Evolutionary conservation across 2,329 filamentous ascomycete genomes (phyloP).

Genomic region (Colletotrichum liriopes): DNA sequence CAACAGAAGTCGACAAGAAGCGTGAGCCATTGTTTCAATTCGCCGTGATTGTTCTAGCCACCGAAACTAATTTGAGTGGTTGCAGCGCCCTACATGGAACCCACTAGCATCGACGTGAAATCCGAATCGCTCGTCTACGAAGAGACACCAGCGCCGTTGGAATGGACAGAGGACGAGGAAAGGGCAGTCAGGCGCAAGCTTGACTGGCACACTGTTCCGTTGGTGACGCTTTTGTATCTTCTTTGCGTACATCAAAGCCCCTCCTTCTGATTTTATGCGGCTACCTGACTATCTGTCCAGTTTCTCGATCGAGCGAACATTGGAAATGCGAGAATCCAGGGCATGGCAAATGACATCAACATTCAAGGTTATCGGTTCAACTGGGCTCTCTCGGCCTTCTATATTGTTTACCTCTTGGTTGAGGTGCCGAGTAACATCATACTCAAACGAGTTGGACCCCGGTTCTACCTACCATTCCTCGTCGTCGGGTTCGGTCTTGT

Average conservation of each 20-base stretch:
- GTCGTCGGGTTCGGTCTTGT: conserved; percentile 71
- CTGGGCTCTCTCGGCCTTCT: conserved; percentile 72
- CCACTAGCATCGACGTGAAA: background rate
- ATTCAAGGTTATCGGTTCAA: conserved; percentile 69
- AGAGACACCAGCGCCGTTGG: background rate
- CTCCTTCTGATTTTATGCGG: background rate
- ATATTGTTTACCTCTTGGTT: conserved; percentile 69
- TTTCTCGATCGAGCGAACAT: conserved; percentile 58
- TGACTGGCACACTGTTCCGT: conserved; percentile 66
- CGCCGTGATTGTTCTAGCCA: no score
- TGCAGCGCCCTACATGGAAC: background rate
- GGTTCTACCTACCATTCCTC: conserved; percentile 68
- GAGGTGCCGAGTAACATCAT: conserved; percentile 71
- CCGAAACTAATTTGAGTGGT: background rate
- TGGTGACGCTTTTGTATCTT: conserved; percentile 68
- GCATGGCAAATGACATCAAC: conserved; percentile 64
- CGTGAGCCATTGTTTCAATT: background rate
- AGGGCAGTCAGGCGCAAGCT: conserved; percentile 64
- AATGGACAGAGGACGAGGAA: conserved; percentile 68
- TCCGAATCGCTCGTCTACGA: background rate
- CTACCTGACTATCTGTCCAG: conserved; percentile 23
- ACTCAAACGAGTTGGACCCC: conserved; percentile 68
- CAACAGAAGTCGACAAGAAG: background rate
- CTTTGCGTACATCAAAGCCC: conserved; percentile 63
- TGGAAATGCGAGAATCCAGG: conserved; percentile 71